phyloP scores from a whole-genome alignment of 768 basidiomycete species.

The Favolaschia claudopus region DNA sequence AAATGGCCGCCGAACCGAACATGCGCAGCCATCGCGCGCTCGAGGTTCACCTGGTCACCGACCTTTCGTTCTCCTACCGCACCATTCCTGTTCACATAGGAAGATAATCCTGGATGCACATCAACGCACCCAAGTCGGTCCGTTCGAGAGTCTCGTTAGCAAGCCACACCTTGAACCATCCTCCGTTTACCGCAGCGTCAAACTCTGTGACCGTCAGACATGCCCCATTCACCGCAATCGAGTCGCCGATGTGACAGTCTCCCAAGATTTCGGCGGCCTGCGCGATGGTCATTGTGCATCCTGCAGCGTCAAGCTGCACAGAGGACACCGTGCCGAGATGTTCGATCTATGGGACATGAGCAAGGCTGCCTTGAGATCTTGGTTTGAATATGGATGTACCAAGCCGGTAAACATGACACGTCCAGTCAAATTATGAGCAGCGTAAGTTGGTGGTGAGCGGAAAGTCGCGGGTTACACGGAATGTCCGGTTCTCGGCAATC shows the following conservation, averaged over 20 bases:
- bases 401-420: constrained; percentile 81
- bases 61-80: constrained; percentile 74
- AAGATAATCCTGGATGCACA: not conserved
- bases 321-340: constrained; percentile 79
- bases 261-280: constrained; percentile 75
- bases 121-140: constrained; percentile 86
- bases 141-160: constrained; percentile 93
- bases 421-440: not conserved
- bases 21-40: constrained; percentile 94
- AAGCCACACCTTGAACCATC: constrained; percentile 93
- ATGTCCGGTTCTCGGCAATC: too few relatives aligned
- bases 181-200: constrained; percentile 62
- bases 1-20: constrained; percentile 96
- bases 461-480: too few relatives aligned
- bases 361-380: constrained; percentile 10
- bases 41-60: constrained; percentile 88
- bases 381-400: constrained; percentile 49
- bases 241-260: constrained; percentile 94
- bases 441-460: too few relatives aligned
- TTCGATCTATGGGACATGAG: constrained; percentile 70
- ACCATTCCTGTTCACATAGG: constrained; percentile 1
- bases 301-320: constrained; percentile 70
- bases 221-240: constrained; percentile 87
- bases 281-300: constrained; percentile 84
- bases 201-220: constrained; percentile 95